phyloP scores from a whole-genome alignment of 2,329 filamentous ascomycete genomes.

The Aspergillus intermedius region DNA sequence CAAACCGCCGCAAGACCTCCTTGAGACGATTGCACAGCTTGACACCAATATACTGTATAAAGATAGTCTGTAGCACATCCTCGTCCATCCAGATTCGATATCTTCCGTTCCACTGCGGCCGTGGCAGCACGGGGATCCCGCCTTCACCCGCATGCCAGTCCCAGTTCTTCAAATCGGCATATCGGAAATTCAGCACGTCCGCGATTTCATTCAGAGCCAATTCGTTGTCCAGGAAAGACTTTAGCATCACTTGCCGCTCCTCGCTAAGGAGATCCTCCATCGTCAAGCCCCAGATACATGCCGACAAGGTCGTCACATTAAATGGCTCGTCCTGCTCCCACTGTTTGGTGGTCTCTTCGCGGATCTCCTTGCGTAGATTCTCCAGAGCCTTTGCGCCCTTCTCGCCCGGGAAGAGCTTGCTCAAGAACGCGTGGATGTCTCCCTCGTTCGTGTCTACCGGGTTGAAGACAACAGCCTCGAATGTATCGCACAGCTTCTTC shows the following conservation, averaged over 20 bases:
- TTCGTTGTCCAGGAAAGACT: slow-evolving; percentile 34
- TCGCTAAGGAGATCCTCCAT: slow-evolving; percentile 39
- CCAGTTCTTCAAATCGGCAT: slow-evolving; percentile 37
- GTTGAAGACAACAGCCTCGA: slow-evolving; percentile 35
- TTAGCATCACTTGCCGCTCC: slow-evolving; percentile 36
- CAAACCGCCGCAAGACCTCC: slow-evolving; percentile 6
- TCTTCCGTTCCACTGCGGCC: slow-evolving; percentile 40
- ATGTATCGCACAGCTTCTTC: slow-evolving; percentile 33
- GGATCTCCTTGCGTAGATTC: background rate
- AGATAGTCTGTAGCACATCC: slow-evolving; percentile 42
- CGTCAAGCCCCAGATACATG: slow-evolving; percentile 35
- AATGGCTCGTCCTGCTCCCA: slow-evolving; percentile 26
- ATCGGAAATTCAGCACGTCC: slow-evolving; percentile 41
- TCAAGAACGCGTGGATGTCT: slow-evolving; percentile 27
- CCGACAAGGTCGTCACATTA: slow-evolving; percentile 20
- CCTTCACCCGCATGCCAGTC: slow-evolving; percentile 37
- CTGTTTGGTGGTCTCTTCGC: background rate
- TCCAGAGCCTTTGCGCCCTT: background rate
- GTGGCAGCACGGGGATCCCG: slow-evolving; percentile 39
- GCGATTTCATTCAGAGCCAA: slow-evolving; percentile 38
- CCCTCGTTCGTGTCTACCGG: slow-evolving; percentile 28
- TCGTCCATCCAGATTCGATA: slow-evolving; percentile 44
- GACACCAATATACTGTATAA: slow-evolving; percentile 40
- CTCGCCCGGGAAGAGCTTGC: background rate
- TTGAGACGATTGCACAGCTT: slow-evolving; percentile 26